Base-by-base conservation (phyloP, 257 asterid genomes). In the Prunella vulgaris region DNA sequence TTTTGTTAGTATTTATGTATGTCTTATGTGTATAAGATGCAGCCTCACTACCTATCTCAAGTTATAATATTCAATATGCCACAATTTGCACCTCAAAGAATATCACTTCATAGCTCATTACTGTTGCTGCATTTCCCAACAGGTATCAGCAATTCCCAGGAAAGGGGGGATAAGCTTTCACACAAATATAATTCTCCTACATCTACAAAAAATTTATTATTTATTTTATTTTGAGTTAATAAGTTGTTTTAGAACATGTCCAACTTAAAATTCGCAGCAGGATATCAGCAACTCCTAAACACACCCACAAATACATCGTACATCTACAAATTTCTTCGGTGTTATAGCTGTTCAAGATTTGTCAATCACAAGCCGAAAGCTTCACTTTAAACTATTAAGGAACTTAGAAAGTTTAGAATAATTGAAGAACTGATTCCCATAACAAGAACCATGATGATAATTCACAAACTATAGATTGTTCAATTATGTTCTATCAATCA, bases 401-500 rank as follows among this genome's bases (percentile, higher is more conserved):
- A 57, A 56, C 58, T n/a, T 44, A 17, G 44, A 25, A 27, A 57
- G 38, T 46, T n/a, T 44, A 17, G 44, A 25, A 27, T 42, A 24
- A 48, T 25, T 17, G n/a, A 10, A 56, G 42, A 54, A 51, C n/a
- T 58, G 48, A 44, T 40, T 28, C 18, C 56, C 38, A 40, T 5
- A 76, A 49, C 12, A 5, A 57, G 30, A 32, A 18, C 59, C 61
- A 14, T 13, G 44, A 42, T n/a, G 30, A 15, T 44, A 40, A 42
- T 38, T 15, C 66, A 74, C 73, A 70, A 15, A 21, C 2, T 21
- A 59, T 5, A 52, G 35, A 18, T 7, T 9, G 44, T 22, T 38
- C 14, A 35, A 48, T 17, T 25, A 40, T 14, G 57, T 40, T 22
- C 52, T 46, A 57, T 17, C 78, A 74, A 57, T 66, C 10, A 52